Base-by-base conservation (phyloP, 1,139 yeast species). In the Pichia sp. region DNA sequence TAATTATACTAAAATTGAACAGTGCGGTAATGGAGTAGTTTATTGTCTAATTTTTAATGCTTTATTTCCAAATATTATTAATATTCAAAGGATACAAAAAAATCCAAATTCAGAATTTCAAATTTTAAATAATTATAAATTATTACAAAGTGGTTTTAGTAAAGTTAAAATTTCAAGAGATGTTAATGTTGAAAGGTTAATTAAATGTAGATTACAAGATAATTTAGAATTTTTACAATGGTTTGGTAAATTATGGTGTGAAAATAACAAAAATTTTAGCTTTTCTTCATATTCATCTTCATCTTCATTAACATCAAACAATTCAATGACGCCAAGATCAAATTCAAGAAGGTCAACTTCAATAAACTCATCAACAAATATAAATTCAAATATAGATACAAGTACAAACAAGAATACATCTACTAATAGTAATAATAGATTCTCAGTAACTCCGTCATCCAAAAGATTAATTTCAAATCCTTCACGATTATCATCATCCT, bases 21-120 rank as follows among this genome's bases (percentile, higher is more conserved):
- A 89, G 63, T 84, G 96, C 61, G 99, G 99, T 22, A 80, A 84
- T 3, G 99, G 99, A 3, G 96, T 96, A 0, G 94, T 87, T 3
- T 90, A 86, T 62, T 89, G 97, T 64, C 97, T 90, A 64, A 74
- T 92, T 41, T 74, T 90, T 70, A 97, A 92, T 64, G 79, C 90
- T 25, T 79, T 92, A 29, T 85, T 74, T 57, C 81, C 84, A 25
- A 96, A 87, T 53, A 41, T 40, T 25, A 73, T 90, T 16, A 92
- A 96, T 4, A 77, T 89, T 82, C 61, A 68, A 44, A 78, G 82
- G 55, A 92, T 90, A 49, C 78, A 76, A 59, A 87, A 82, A 61
- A 77, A 80, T 49, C 78, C 80, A 31, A 74, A 77, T 25, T 60
- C 61, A 24, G 96, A 87, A 53, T 87, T 86, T 62, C 96, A 90